phyloP scores from a whole-genome alignment of 352 stramenopile species.

The Pythium brachiatum region DNA sequence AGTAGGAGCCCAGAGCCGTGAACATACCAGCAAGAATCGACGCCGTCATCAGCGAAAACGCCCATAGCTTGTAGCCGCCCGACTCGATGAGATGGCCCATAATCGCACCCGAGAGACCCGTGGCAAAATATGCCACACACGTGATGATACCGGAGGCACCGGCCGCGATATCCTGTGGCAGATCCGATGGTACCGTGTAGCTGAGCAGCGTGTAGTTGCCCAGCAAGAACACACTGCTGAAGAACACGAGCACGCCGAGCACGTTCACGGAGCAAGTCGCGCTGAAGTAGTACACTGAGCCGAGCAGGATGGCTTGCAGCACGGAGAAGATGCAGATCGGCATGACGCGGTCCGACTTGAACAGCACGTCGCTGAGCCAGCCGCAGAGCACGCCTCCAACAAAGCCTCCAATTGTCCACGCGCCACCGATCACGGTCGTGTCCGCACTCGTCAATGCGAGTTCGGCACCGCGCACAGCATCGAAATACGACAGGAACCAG shows the following conservation, averaged over 20 bases:
- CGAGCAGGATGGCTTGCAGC: constrained; percentile 51
- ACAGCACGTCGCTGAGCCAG: constrained; percentile 69
- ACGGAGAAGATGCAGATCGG: constrained; percentile 76
- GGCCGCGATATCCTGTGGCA: constrained; percentile 67
- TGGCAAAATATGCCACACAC: constrained; percentile 64
- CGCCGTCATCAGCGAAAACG: constrained; percentile 50
- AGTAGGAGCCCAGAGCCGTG: constrained; percentile 57
- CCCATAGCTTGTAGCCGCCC: constrained; percentile 59
- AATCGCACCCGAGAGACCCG: constrained; percentile 53
- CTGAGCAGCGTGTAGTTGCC: constrained; percentile 75
- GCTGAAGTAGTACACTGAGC: constrained; percentile 55
- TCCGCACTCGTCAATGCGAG: constrained; percentile 43
- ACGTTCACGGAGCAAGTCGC: constrained; percentile 43
- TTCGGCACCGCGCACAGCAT: constrained; percentile 40
- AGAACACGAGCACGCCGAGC: constrained; percentile 58
- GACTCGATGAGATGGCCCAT: constrained; percentile 62
- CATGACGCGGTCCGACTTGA: constrained; percentile 61
- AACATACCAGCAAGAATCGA: constrained; percentile 60
- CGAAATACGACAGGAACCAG: constrained; percentile 78
- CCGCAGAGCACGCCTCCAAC: constrained; percentile 67
- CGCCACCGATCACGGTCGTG: constrained; percentile 63
- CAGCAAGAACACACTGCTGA: constrained; percentile 65
- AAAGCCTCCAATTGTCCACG: constrained; percentile 75
- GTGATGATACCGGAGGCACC: constrained; percentile 66
- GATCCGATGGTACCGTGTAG: constrained; percentile 71